Evolutionary conservation across 169 alveolate genomes (phyloP).

Genomic region (Cryptosporidium canis): DNA sequence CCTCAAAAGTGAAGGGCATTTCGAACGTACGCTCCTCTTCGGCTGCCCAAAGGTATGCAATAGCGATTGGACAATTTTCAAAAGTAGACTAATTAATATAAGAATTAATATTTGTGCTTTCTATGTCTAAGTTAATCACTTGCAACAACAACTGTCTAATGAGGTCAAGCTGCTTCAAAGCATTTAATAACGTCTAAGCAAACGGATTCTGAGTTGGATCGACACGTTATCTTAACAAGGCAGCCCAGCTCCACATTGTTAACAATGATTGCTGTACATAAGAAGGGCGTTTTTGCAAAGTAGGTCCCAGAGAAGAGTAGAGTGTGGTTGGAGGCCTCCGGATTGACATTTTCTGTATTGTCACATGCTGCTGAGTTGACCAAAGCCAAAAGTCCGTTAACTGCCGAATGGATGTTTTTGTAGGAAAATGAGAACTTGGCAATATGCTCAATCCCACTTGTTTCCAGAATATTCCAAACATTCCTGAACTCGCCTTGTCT

Average conservation of each 20-base stretch:
- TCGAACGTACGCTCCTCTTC: no score
- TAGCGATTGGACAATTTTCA: conserved; percentile 48
- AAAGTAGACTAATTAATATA: neutral
- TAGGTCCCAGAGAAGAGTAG: conserved; percentile 75
- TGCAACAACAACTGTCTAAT: neutral
- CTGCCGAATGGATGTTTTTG: conserved; percentile 76
- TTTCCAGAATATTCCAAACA: conserved; percentile 74
- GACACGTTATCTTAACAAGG: conserved; percentile 76
- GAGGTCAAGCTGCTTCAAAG: conserved; percentile 64
- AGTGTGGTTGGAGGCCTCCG: conserved; percentile 74
- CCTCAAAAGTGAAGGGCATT: neutral
- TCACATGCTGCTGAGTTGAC: conserved; percentile 76
- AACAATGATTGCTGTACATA: conserved; percentile 76
- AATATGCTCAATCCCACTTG: conserved; percentile 68
- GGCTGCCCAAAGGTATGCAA: no score
- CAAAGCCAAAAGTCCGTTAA: conserved; percentile 75
- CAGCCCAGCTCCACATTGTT: conserved; percentile 77
- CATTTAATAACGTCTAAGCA: conserved; percentile 73
- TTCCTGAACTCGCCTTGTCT: conserved; percentile 77
- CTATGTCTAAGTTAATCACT: neutral
- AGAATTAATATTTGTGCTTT: neutral
- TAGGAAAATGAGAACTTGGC: conserved; percentile 77
- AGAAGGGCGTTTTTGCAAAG: conserved; percentile 68
- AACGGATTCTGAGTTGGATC: conserved; percentile 71
- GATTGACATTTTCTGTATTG: conserved; percentile 73